Evolutionary conservation across 805 yeast genomes (phyloP), one percentile per base, ranked within the genome.

Genomic region (Millerozyma acaciae): DNA sequence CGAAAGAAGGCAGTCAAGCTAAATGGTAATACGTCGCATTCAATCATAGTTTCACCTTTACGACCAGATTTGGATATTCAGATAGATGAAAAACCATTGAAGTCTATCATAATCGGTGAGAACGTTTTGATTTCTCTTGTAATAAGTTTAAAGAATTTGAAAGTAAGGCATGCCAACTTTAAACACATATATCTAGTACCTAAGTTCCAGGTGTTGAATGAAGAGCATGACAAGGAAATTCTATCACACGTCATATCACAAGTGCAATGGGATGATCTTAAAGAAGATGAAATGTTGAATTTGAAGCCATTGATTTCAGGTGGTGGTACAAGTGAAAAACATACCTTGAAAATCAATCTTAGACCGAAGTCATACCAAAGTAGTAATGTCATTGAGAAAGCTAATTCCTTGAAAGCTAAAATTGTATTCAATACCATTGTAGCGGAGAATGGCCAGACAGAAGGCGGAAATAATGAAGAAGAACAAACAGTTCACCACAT

Each of bases 231-330:
- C 7, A 34, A 42, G 2, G 50, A 45, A 5, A 19, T 33, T 13
- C 38, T 41, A 8, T 46, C 53, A 1, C 57, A 43, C 22, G 44
- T 49, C 4, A 51, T 42, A 5, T 46, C 55, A 2, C 57, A 45
- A 28, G 47, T 47, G 4, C 53, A 51, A 33, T 66, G 70, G 70
- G 54, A 59, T 15, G 41, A 32, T 5, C 37, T 57, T 26, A 66
- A 66, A 37, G 73, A 66, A 38, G 73, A 66, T 30, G 68, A 62
- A 37, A 53, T 64, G 1, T 40, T 65, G 25, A 47, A 48, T 16
- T 29, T 65, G 19, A 33, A 41, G 4, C 12, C 20, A 2, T 28
- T 28, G 21, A n/a, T 17, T n/a, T 19, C 10, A 10, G 15, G 21
- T 8, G 18, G 21, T 7, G 32, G 21, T 16, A 12, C 20, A 5